Evolutionary conservation across 1,139 yeast genomes (phyloP).

Genomic region (Yamadazyma oceani): DNA sequence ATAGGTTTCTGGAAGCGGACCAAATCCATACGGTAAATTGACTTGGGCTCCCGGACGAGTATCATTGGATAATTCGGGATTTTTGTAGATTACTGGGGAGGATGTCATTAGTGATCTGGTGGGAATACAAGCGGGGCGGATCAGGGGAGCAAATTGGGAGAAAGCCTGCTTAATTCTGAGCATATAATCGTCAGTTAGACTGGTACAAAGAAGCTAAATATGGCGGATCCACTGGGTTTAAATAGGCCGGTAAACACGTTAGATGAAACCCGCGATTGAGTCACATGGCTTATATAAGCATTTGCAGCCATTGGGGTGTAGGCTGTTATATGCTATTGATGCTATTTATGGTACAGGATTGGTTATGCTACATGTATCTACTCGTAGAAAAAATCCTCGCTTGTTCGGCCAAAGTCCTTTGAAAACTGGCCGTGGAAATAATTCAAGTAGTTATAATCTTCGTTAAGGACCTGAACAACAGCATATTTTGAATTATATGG

Average conservation of each 20-base stretch:
- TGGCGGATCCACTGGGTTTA: too few relatives aligned
- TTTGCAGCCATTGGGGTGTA: too few relatives aligned
- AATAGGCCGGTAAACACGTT: too few relatives aligned
- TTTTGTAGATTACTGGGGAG: constrained; percentile 17
- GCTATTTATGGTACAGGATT: too few relatives aligned
- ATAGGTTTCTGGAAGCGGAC: constrained; percentile 40
- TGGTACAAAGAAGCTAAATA: too few relatives aligned
- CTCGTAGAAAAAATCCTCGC: constrained; percentile 6
- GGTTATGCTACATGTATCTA: not conserved
- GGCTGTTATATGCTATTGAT: too few relatives aligned
- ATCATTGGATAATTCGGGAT: constrained; percentile 23
- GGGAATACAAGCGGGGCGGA: not conserved
- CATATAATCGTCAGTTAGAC: too few relatives aligned
- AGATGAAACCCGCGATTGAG: too few relatives aligned
- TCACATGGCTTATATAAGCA: too few relatives aligned
- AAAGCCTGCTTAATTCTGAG: too few relatives aligned
- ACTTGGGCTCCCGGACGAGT: constrained; percentile 36
- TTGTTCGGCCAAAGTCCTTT: not conserved
- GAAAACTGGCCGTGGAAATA: constrained; percentile 12
- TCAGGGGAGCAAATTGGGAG: not conserved
- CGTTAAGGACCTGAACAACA: constrained; percentile 8
- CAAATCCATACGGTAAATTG: constrained; percentile 43
- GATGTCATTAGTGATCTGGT: constrained; percentile 4
- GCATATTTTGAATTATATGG: constrained; percentile 4
- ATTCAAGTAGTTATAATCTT: constrained; percentile 11